Conservation (phyloP, 208 protist genomes). For the Tritrichomonas foetus region DNA sequence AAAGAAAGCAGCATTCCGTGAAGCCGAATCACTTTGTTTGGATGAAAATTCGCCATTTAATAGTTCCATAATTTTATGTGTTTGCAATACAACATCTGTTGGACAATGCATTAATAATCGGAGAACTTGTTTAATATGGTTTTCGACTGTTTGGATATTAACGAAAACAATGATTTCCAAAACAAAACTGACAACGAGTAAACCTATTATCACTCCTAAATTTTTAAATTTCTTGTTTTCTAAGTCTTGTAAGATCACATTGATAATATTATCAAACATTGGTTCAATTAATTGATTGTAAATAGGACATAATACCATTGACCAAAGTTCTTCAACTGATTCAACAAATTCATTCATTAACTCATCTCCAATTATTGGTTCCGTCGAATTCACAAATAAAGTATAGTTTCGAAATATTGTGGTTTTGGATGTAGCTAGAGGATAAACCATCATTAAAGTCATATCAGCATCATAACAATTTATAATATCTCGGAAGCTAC, state of each 20-base stretch:
- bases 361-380: no score
- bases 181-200: background rate
- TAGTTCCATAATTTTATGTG: background rate
- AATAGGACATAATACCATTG: background rate
- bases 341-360: no score
- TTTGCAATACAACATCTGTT: background rate
- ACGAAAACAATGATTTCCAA: background rate
- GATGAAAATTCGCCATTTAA: background rate
- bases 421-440: no score
- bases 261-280: background rate
- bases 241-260: background rate
- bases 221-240: no score
- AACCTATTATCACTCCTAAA: background rate
- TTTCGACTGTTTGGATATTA: background rate
- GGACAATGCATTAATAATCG: background rate
- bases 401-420: no score
- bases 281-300: background rate
- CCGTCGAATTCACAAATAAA: no score
- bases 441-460: no score
- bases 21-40: background rate
- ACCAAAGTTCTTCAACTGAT: no score
- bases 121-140: background rate
- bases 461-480: no score
- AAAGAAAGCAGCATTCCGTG: background rate
- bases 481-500: no score